A percentile compares a stretch with the other conserved stretches of the same genome.
Evolutionary conservation across 305 asterid species (phyloP).

Genomic region (Fraxinus platypoda): DNA sequence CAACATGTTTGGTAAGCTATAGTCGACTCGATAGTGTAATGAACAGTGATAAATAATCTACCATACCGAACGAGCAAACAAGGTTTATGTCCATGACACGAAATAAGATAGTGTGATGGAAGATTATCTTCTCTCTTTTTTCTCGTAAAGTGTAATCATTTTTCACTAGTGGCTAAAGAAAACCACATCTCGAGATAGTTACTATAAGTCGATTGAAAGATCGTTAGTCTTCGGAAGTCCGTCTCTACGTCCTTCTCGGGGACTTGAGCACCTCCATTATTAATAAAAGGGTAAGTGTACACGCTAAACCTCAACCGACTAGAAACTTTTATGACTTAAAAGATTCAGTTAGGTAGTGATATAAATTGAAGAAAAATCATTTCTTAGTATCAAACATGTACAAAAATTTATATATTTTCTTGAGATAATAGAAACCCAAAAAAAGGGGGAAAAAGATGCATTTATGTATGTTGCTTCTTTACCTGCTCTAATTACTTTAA

Average conservation of each 20-base stretch:
- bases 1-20: neutral
- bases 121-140: neutral
- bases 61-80: neutral
- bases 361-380: neutral
- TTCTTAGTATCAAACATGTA: neutral
- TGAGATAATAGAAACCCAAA: neutral
- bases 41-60: neutral
- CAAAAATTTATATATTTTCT: neutral
- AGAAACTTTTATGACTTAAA: neutral
- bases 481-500: neutral
- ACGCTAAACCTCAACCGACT: neutral
- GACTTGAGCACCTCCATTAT: neutral
- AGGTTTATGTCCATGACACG: neutral
- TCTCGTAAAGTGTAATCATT: neutral
- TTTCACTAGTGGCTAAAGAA: neutral
- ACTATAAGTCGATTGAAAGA: neutral
- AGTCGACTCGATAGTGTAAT: neutral
- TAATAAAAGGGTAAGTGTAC: neutral
- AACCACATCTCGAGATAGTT: neutral
- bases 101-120: neutral
- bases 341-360: neutral
- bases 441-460: neutral
- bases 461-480: neutral
- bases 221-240: neutral
- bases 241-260: neutral